Evolutionary conservation across 2,329 filamentous ascomycete species (phyloP), one percentile per base, ranked within the genome.

Genomic region (Huntiella decipiens): DNA sequence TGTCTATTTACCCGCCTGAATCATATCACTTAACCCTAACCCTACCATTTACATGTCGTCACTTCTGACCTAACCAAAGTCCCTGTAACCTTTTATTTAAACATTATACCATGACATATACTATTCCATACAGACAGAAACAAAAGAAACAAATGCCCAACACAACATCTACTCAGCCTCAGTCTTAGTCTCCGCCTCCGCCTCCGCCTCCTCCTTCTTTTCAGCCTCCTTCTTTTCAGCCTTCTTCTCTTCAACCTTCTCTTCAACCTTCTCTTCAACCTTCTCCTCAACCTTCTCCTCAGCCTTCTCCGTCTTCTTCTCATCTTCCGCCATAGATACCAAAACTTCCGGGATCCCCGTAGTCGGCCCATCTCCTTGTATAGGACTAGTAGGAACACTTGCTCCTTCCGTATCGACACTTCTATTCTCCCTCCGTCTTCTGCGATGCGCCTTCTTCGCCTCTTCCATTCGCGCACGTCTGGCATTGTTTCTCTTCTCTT

Each of bases 391-490:
- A 3, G 46, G 46, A 35, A 11, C 47, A 44, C 31, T 52, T 28
- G 22, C 3, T 6, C 6, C 22, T 6, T 28, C 22, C 45, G 42
- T 51, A 51, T 49, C 60, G 57, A 11, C 53, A 43, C 38, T 60
- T 7, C 70, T 67, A 55, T 74, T 79, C 49, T 80, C 73, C 52
- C 82, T 66, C 53, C 83, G 66, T 51, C 81, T 64, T 54, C 84
- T 66, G 37, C 83, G 65, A 34, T 33, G 28, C 52, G 73, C 66
- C 48, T 75, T 71, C 45, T 84, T 67, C 61, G 92, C 84, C 52
- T 84, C 81, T 54, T 91, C 83, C 1, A 83, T 82, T 51, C 75
- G 84, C 57, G 87, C 80, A 58, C 66, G 70, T 46, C 85, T 66
- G 47, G 84, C 66, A 50, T 65, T 74, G 54, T 78, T 70, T 48